Evolutionary conservation across 1,284 basidiomycete genomes (phyloP), one percentile per base, ranked within the genome.

Genomic region (Porogramme epimiltina): DNA sequence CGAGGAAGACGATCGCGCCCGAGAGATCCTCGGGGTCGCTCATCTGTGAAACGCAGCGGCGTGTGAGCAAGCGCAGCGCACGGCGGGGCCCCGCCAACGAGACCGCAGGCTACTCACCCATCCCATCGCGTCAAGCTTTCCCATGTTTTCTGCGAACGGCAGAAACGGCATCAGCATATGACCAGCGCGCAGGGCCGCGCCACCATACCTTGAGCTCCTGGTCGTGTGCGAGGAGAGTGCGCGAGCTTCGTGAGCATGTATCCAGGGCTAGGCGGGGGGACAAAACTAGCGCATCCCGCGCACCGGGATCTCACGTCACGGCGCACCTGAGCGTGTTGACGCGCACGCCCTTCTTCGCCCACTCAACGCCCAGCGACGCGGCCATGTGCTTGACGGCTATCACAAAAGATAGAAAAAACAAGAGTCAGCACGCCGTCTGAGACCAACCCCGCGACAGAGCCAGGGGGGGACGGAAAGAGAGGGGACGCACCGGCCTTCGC

Each of bases 321-420:
- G 20, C 72, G 51, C 58, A 85, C 87, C 87, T 90, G 50, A 93
- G 69, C 31, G 79, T 73, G 70, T 95, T 95, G 54, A 95, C 93
- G 45, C 92, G 84, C 47, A 95, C 85, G 47, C 87, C 86, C 61
- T 82, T 81, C 73, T 87, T 89, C 2, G 93, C 93, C 92, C 92
- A 95, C 71, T 95, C 92, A 20, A 95, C 90, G 0, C 87, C 93
- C 45, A 95, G 76, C 60, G 85, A 90, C 0, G 88, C 78, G 15
- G 92, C 91, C 85, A 95, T 89, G 64, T 95, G 93, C 65, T 87
- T 87, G 28, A 95, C 93, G 47, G 92, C 91, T 82, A 58, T 45
- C 49, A 16, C 33, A 18, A 10, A 54, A 19, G 15, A n/a, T n/a
- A n/a, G n/a, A n/a, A n/a, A n/a, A n/a, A n/a, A n/a, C n/a, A n/a